phyloP scores from a whole-genome alignment of 371 early-diverging fungal species.

The Rhizomucor pusillus region DNA sequence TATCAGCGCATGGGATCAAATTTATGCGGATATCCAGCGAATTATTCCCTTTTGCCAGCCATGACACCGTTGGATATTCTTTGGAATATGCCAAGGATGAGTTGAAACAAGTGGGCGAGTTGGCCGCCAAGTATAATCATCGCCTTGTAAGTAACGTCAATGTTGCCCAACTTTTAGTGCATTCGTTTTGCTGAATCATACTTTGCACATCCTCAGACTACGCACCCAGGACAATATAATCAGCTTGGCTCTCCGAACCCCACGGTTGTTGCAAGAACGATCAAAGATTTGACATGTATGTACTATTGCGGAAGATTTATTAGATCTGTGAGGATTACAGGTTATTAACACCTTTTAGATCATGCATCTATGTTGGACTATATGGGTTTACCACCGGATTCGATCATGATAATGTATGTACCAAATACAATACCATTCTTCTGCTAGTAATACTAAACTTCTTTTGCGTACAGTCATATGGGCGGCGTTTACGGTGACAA shows the following conservation, averaged over 20 bases:
- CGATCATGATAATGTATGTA: conserved; percentile 48
- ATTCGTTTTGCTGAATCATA: background rate
- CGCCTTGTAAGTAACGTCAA: conserved; percentile 24
- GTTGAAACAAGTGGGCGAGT: conserved; percentile 25
- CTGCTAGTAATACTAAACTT: background rate
- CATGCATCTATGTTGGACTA: conserved; percentile 47
- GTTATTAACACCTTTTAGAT: conserved; percentile 9
- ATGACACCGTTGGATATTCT: conserved; percentile 35
- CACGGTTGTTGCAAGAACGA: conserved; percentile 33
- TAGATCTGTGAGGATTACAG: background rate
- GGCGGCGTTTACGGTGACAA: conserved; percentile 50
- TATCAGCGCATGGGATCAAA: conserved; percentile 30
- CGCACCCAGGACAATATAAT: conserved; percentile 51
- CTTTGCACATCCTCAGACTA: conserved; percentile 23
- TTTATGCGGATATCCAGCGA: conserved; percentile 52
- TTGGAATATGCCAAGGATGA: conserved; percentile 37
- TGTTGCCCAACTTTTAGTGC: background rate
- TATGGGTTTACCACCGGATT: conserved; percentile 42
- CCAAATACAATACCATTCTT: background rate
- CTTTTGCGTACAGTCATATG: conserved; percentile 33
- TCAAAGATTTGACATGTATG: conserved; percentile 37
- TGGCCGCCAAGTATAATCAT: conserved; percentile 40
- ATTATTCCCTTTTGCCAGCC: conserved; percentile 47
- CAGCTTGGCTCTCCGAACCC: conserved; percentile 43
- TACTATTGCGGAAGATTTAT: background rate